Percentiles rank a stretch among this genome's conserved stretches.
phyloP scores from a whole-genome alignment of 2,329 filamentous ascomycete genomes.

The Trichophaea hybrida region DNA sequence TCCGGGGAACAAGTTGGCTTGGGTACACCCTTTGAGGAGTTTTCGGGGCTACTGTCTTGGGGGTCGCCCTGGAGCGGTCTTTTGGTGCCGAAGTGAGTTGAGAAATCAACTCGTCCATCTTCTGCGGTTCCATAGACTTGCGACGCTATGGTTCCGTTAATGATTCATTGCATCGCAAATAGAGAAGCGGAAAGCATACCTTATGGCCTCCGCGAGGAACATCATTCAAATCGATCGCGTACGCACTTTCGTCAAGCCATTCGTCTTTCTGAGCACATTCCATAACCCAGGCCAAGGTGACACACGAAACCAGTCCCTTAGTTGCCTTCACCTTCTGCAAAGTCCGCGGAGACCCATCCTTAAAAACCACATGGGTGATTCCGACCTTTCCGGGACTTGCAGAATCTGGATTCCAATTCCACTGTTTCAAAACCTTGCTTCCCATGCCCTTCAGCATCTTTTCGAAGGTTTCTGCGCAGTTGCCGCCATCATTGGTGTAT shows the following conservation, averaged over 20 bases:
- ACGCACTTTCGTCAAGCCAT: conserved; percentile 60
- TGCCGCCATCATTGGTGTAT: conserved; percentile 63
- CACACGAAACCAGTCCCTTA: conserved; percentile 63
- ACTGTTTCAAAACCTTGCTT: conserved; percentile 60
- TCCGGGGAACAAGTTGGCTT: conserved; percentile 41
- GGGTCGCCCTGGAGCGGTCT: background rate
- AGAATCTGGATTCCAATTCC: conserved; percentile 51
- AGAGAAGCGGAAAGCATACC: conserved; percentile 8
- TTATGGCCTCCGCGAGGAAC: conserved; percentile 52
- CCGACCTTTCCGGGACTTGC: conserved; percentile 42
- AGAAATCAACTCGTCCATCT: background rate
- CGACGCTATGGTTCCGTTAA: conserved; percentile 41
- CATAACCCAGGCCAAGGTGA: conserved; percentile 76
- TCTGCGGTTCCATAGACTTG: conserved; percentile 69
- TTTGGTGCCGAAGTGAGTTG: background rate
- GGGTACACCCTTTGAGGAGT: conserved; percentile 37
- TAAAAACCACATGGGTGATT: conserved; percentile 81
- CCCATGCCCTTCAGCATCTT: conserved; percentile 50
- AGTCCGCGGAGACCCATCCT: conserved; percentile 68
- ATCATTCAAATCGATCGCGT: conserved; percentile 52
- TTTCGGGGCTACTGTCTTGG: conserved; percentile 6
- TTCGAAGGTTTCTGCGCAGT: conserved; percentile 61
- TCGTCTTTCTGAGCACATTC: conserved; percentile 65
- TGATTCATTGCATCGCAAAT: background rate
- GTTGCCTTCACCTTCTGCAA: conserved; percentile 65